phyloP scores from a whole-genome alignment of 2,329 filamentous ascomycete species.

The Dactylellina parvicollis region DNA sequence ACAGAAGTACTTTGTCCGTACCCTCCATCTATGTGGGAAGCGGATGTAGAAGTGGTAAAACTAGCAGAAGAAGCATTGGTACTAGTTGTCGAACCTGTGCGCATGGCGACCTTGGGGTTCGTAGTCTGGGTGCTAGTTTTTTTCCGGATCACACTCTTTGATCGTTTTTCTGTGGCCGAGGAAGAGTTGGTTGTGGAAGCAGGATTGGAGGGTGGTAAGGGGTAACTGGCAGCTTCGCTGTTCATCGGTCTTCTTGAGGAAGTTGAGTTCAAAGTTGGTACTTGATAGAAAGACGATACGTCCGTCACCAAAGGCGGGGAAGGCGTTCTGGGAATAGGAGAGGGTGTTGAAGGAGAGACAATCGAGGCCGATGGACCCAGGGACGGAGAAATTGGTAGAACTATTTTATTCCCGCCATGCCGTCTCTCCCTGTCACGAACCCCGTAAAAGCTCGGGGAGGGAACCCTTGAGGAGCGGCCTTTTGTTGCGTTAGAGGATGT shows the following conservation, averaged over 20 bases:
- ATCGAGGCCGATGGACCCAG: slow-evolving; percentile 26
- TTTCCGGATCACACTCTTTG: slow-evolving; percentile 43
- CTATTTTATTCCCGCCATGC: slow-evolving; percentile 25
- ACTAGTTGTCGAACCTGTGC: slow-evolving; percentile 47
- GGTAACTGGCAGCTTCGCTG: slow-evolving; percentile 17
- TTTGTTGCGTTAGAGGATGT: background rate
- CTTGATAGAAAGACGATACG: slow-evolving; percentile 18
- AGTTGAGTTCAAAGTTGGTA: slow-evolving; percentile 15
- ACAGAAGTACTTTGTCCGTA: slow-evolving; percentile 25
- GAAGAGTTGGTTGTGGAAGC: slow-evolving; percentile 41
- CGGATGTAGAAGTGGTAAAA: slow-evolving; percentile 47
- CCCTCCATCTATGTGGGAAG: slow-evolving; percentile 39
- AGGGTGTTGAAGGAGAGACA: slow-evolving; percentile 37
- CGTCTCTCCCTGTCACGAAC: slow-evolving; percentile 36
- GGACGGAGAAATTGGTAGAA: slow-evolving; percentile 33
- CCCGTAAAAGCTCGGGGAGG: slow-evolving; percentile 44
- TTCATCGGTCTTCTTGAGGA: slow-evolving; percentile 37
- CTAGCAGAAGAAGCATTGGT: slow-evolving; percentile 49
- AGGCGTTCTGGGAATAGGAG: slow-evolving; percentile 42
- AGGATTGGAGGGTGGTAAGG: slow-evolving; percentile 22
- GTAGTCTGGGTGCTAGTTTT: slow-evolving; percentile 14
- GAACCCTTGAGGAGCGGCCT: slow-evolving; percentile 24
- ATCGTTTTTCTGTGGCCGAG: slow-evolving; percentile 36
- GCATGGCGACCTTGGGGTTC: slow-evolving; percentile 37
- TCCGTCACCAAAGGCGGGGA: slow-evolving; percentile 36